Conservation (phyloP, 495 filamentous ascomycete species). For the Xylaria telfairii region DNA sequence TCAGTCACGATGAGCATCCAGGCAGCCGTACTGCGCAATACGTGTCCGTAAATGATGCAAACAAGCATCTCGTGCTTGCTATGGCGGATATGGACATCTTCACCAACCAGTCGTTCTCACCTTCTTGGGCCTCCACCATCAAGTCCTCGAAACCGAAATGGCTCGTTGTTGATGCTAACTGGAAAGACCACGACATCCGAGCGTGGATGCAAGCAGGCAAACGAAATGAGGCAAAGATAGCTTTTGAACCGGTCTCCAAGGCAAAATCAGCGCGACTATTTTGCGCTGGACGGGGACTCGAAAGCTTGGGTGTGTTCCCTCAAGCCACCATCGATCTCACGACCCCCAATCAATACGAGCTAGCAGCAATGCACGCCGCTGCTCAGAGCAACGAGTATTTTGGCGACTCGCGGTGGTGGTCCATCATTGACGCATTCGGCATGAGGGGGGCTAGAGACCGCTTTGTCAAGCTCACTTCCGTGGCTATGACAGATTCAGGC, state of each 20-base stretch:
- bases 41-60: slow-evolving; percentile 81
- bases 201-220: slow-evolving; percentile 68
- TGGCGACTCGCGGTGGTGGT: slow-evolving; percentile 75
- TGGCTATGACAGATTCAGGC: slow-evolving; percentile 73
- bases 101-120: slow-evolving; percentile 56
- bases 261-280: slow-evolving; percentile 79
- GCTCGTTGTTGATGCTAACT: slow-evolving; percentile 85
- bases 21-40: slow-evolving; percentile 82
- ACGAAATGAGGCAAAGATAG: slow-evolving; percentile 60
- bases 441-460: slow-evolving; percentile 65
- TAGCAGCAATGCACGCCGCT: slow-evolving; percentile 72
- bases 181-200: slow-evolving; percentile 65
- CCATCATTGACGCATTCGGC: slow-evolving; percentile 76
- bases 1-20: slow-evolving; percentile 54
- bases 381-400: slow-evolving; percentile 70
- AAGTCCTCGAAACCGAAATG: slow-evolving; percentile 65
- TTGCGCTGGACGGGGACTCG: slow-evolving; percentile 38
- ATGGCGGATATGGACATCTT: slow-evolving; percentile 97
- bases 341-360: slow-evolving; percentile 83
- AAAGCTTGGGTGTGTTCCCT: slow-evolving; percentile 61
- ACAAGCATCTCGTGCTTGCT: slow-evolving; percentile 80
- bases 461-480: slow-evolving; percentile 66
- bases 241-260: slow-evolving; percentile 89
- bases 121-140: slow-evolving; percentile 66
- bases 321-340: slow-evolving; percentile 68